Percentiles rank a stretch among this genome's conserved stretches.
Evolutionary conservation across 495 filamentous ascomycete species (phyloP).

Genomic region (Endocarpon pusillum): DNA sequence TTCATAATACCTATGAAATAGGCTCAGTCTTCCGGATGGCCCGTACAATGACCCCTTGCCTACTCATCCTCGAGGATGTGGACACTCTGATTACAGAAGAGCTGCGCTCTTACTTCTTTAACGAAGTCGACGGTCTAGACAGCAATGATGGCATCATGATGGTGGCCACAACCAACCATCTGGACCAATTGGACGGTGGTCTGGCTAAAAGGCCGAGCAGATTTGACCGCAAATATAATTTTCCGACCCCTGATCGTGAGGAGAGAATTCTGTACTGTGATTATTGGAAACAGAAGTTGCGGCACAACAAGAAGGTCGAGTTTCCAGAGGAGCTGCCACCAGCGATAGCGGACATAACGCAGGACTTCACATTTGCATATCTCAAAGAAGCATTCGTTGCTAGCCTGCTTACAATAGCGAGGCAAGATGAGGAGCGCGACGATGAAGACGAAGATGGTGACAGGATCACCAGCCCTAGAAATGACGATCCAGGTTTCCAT

Average conservation of each 20-base stretch:
- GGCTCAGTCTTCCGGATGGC: slow-evolving; percentile 31
- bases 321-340: slow-evolving; percentile 16
- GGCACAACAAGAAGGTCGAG: background rate
- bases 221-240: slow-evolving; percentile 49
- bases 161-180: slow-evolving; percentile 45
- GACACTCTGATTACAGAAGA: slow-evolving; percentile 37
- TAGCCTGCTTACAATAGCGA: slow-evolving; percentile 11
- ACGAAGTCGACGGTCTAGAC: slow-evolving; percentile 53
- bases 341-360: slow-evolving; percentile 39
- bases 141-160: slow-evolving; percentile 51
- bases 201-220: slow-evolving; percentile 45
- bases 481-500: background rate
- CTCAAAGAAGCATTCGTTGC: slow-evolving; percentile 49
- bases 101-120: slow-evolving; percentile 48
- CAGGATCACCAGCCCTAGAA: too few species aligned
- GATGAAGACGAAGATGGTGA: background rate
- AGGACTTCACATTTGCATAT: slow-evolving; percentile 47
- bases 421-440: background rate
- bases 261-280: slow-evolving; percentile 39
- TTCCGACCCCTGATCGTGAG: slow-evolving; percentile 32
- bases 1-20: slow-evolving; percentile 23
- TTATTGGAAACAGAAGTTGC: slow-evolving; percentile 18
- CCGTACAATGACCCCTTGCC: slow-evolving; percentile 21
- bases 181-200: slow-evolving; percentile 41
- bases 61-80: slow-evolving; percentile 48